These are phyloP conservation scores for Rhizodiscina lignyota DNA, from an alignment of 495 filamentous ascomycete species.

Conservation along the genomic window DNA sequence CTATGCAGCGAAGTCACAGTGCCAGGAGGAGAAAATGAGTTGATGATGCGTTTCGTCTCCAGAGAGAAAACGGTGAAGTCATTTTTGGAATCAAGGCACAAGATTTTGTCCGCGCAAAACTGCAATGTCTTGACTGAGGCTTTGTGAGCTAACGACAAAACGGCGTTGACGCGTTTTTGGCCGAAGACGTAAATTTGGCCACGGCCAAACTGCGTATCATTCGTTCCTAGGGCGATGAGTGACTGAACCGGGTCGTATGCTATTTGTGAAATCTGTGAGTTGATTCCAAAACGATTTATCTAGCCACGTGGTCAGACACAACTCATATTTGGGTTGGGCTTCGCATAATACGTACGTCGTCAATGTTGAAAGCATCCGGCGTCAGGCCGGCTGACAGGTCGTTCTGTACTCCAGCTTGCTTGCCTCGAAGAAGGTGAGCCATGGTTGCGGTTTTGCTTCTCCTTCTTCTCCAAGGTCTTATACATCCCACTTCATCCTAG, in stretches of 20 bases:
- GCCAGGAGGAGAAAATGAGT: conserved; percentile 55
- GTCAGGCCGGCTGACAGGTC: conserved; percentile 71
- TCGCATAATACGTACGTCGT: conserved; percentile 39
- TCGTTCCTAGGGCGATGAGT: conserved; percentile 82
- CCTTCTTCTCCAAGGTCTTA: no score
- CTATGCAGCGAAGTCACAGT: conserved; percentile 52
- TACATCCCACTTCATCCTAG: no score
- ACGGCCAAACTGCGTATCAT: conserved; percentile 52
- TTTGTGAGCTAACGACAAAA: conserved; percentile 43
- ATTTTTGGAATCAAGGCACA: conserved; percentile 70
- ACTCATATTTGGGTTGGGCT: background rate
- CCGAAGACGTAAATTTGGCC: conserved; percentile 87
- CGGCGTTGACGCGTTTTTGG: conserved; percentile 58
- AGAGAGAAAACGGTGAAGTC: conserved; percentile 70
- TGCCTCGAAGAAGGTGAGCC: conserved; percentile 75
- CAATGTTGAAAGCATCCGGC: conserved; percentile 59
- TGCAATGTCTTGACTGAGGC: conserved; percentile 54
- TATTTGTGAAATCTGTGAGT: conserved; percentile 62
- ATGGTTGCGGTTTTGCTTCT: conserved; percentile 26
- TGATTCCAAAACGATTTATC: conserved; percentile 71
- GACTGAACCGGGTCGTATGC: conserved; percentile 91
- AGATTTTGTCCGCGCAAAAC: conserved; percentile 62
- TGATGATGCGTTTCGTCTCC: conserved; percentile 37
- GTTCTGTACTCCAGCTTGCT: conserved; percentile 81
- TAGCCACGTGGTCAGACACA: conserved; percentile 21